Conservation (phyloP, 2,329 filamentous ascomycete species). For the Talaromyces sp. region DNA sequence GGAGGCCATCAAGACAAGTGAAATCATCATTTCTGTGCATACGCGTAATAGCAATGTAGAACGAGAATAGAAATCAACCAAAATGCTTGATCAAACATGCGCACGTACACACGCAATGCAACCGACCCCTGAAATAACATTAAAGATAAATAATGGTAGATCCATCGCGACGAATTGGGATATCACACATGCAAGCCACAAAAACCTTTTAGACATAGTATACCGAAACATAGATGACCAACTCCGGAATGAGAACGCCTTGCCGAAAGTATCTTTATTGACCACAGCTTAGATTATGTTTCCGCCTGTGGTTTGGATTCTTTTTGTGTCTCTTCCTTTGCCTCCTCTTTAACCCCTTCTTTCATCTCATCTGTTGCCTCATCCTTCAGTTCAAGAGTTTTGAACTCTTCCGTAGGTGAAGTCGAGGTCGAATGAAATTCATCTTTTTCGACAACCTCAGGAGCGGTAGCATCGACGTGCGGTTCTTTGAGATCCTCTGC, state of each 20-base stretch:
- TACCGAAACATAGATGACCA: not conserved
- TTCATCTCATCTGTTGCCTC: constrained; percentile 22
- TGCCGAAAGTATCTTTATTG: not conserved
- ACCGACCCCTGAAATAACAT: not conserved
- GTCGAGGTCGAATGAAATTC: constrained; percentile 42
- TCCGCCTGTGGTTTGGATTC: not conserved
- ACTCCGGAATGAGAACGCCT: constrained; percentile 1
- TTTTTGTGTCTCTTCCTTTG: not conserved
- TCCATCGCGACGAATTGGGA: constrained; percentile 1
- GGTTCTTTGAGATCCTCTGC: constrained; percentile 14
- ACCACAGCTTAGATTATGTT: not conserved
- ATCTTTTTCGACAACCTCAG: constrained; percentile 31
- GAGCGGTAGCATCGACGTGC: not conserved
- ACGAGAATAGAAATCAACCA: not conserved
- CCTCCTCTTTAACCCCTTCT: not conserved
- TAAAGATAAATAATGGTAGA: not conserved
- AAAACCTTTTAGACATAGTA: not conserved
- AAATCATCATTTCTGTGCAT: not conserved
- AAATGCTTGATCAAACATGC: not conserved
- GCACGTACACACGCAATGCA: not conserved
- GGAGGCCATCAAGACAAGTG: not conserved
- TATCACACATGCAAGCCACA: constrained; percentile 4
- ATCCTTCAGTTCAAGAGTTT: constrained; percentile 24
- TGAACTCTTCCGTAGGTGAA: constrained; percentile 26
- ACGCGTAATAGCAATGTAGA: not conserved